Conservation (phyloP, 78 protist genomes). For the Polysphondylium violaceum region DNA sequence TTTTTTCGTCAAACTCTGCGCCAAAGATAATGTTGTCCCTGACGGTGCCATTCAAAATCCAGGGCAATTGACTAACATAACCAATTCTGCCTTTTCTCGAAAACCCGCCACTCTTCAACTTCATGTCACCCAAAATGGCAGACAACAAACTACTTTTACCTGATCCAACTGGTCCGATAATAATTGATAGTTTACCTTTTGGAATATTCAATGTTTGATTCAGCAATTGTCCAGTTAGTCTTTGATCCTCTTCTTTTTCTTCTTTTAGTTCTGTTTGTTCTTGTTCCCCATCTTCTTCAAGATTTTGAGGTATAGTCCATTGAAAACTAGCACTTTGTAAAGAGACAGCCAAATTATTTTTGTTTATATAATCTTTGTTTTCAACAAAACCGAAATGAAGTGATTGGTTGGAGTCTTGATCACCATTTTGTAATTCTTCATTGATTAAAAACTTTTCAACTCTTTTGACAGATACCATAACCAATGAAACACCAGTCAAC, state of each 20-base stretch:
- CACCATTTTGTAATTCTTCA: too few relatives aligned
- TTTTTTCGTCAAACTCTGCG: conserved; percentile 29
- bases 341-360: too few relatives aligned
- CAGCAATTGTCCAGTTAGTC: too few relatives aligned
- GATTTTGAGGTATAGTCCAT: not conserved
- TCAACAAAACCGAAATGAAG: too few relatives aligned
- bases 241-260: not conserved
- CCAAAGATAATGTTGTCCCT: conserved; percentile 93
- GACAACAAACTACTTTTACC: conserved; percentile 89
- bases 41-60: conserved; percentile 93
- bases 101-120: not conserved
- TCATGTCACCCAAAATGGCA: conserved; percentile 88
- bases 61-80: conserved; percentile 92
- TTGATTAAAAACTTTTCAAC: conserved; percentile 9
- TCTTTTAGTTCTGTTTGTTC: not conserved
- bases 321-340: not conserved
- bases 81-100: conserved; percentile 64
- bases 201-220: too few relatives aligned
- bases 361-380: too few relatives aligned
- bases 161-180: conserved; percentile 84
- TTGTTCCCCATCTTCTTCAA: not conserved
- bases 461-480: conserved; percentile 6
- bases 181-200: conserved; percentile 4
- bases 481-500: not conserved
- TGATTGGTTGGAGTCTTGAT: too few relatives aligned